Base-by-base conservation (phyloP, 1,139 yeast species). In the Blastobotrys proliferans region DNA sequence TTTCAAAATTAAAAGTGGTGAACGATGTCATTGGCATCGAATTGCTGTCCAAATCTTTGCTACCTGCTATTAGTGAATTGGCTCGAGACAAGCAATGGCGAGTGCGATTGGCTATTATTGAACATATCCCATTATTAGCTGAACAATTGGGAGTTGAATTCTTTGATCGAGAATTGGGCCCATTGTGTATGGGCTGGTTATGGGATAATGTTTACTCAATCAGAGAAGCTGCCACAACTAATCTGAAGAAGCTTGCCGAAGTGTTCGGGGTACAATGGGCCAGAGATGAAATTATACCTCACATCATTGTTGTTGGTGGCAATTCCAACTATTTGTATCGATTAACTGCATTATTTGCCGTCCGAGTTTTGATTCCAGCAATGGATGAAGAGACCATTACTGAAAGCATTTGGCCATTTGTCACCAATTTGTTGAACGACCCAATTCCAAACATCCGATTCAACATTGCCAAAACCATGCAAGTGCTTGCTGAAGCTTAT, bases 61-160 rank as follows among this genome's bases (percentile, higher is more conserved):
- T 94, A 52, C 99, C 99, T 4, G 98, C 98, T 2, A 90, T 94
- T 51, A 83, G 95, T 19, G 97, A 92, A 56, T 75, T 94, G 53
- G 97, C 98, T 6, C 94, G 88, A 62, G 98, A 94, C 67, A 83
- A 83, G 57, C 94, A 90, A 61, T 94, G 99, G 99, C 79, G 98
- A 59, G 97, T 94, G 22, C 81, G 98, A 60, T 74, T 94, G 62
- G 98, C 98, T 13, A 92, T 94, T 51, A 94, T 94, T 60, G 96
- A 94, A 63, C 94, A 94, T 66, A 87, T 90, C 55, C 99, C 99
- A 19, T 74, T 92, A 54, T 73, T 94, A 52, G 97, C 98, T n/a
- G 84, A 85, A 57, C 98, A 94, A 66, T 72, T 94, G 51, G 98
- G 98, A 27, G 92, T 84, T 46, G 81, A 87, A 18, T 88, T 92